Evolutionary conservation across 2,329 filamentous ascomycete species (phyloP), one percentile per base, ranked within the genome.

Genomic region (Arachnopeziza araneosa): DNA sequence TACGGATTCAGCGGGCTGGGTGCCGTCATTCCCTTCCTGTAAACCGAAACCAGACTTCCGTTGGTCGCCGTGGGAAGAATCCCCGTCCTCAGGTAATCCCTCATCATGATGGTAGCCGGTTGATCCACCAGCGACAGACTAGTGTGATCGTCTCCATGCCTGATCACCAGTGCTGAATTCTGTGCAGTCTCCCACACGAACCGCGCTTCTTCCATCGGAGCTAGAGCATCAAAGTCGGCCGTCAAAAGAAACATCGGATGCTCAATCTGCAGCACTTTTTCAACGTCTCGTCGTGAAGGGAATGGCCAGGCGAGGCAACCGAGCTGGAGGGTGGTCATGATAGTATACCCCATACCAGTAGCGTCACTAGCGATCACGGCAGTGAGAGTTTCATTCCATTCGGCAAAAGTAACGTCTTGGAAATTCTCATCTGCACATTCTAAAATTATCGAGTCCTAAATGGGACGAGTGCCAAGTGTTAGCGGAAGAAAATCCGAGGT

Each of bases 61-160:
- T 61, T 57, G 19, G 52, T 30, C 9, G 59, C 56, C 9, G 1
- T 14, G 12, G 59, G 62, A 7, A 63, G 21, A 24, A 56, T 44
- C 1, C 62, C 59, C 19, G 57, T 63, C 17, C 54, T 60, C n/a
- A 63, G 26, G 24, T 55, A 63, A 3, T 51, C 62, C 30, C 58
- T 63, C 8, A 50, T 61, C 2, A 63, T 56, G 6, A 55, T 58
- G 2, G 62, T 61, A 9, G 59, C 55, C 8, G 54, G 52, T 22
- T 63, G 59, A 49, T 61, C 36, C 14, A 26, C 17, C 22, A 63
- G 56, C 59, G 36, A 22, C 23, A 64, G 54, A 14, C 57, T 60
- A 19, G 57, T 56, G 52, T 64, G 62, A 24, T 60, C 58, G 50
- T 64, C 62, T n/a, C 62, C 60, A 49, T 64, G 62, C n/a, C 58